Base-by-base conservation (phyloP, 1,139 yeast species). In the Saccharomyces pastorianus region DNA sequence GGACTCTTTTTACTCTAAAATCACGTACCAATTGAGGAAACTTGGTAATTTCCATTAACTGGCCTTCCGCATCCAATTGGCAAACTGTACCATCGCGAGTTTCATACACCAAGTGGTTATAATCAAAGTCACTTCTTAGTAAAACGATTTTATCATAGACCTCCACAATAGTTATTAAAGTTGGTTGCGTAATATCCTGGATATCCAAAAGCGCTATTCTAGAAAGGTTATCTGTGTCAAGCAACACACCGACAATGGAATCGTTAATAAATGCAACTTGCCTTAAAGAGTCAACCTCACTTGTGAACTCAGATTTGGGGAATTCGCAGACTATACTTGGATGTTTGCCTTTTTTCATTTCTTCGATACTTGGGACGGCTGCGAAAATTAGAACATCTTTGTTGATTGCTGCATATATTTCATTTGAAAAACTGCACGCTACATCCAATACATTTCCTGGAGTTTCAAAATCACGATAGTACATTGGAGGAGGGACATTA, bases 401-500 rank as follows among this genome's bases (percentile, higher is more conserved):
- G 0, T 85, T 77, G 44, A 85, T 68, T 1, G 81, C 77, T 0
- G 88, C 95, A 62, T 80, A 78, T 4, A 68, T 64, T 52, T 78
- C 78, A 67, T 86, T 88, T n/a, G 82, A 73, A 48, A 76, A 71
- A 57, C 84, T 80, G 2, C 84, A 80, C 0, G 95, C 85, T 53
- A 81, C 78, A 64, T 85, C 89, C 26, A 77, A 71, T 11, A 90
- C 82, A 54, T 80, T 78, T 2, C 71, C 75, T 7, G 73, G 75
- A 9, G 84, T 71, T 14, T 78, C 79, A 50, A 86, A 70, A 51
- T 84, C 88, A 58, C 96, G 77, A 68, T 79, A 86, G 46, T 89
- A 79, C 66, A 88, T 82, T 46, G 99, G 99, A 1, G 99, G 99
- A 2, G 99, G 99, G 5, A 90, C 95, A 67, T 85, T 89, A 1